A percentile compares a stretch with the other conserved stretches of the same genome.
These are phyloP conservation scores for Apophysomyces sp. DNA, from an alignment of 371 early-diverging fungal genomes.

Conservation along the genomic window DNA sequence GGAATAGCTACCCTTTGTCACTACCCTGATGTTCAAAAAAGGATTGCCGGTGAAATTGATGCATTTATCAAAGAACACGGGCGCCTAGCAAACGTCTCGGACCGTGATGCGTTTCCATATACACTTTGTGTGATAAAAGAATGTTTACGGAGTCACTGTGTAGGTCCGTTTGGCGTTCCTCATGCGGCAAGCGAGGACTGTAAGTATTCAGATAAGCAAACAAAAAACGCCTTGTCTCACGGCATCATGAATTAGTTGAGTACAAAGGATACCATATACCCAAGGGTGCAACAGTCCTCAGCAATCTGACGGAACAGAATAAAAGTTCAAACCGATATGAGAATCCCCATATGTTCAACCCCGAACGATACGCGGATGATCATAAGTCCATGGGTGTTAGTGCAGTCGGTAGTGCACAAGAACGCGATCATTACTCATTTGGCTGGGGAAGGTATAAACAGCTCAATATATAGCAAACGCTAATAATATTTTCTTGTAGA, in stretches of 20 bases:
- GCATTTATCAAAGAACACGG: background rate
- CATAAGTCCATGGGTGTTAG: slow-evolving; percentile 13
- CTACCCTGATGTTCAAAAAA: slow-evolving; percentile 12
- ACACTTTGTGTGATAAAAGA: slow-evolving; percentile 27
- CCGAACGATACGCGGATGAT: slow-evolving; percentile 15
- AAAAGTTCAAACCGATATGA: slow-evolving; percentile 1
- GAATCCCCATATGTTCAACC: slow-evolving; percentile 12
- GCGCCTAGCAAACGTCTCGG: slow-evolving; percentile 18
- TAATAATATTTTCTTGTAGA: background rate
- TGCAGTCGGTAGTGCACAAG: slow-evolving; percentile 9
- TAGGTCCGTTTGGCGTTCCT: slow-evolving; percentile 25
- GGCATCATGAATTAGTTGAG: slow-evolving; percentile 1
- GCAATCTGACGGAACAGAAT: slow-evolving; percentile 9
- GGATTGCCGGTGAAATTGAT: slow-evolving; percentile 9
- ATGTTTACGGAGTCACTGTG: slow-evolving; percentile 21
- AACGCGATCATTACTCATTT: slow-evolving; percentile 19
- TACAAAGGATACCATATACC: slow-evolving; percentile 13
- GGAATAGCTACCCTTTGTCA: slow-evolving; percentile 6
- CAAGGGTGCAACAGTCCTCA: slow-evolving; percentile 5
- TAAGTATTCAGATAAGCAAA: slow-evolving; percentile 1
- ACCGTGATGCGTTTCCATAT: slow-evolving; percentile 18
- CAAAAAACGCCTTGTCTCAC: background rate
- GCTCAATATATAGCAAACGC: background rate
- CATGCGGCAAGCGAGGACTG: slow-evolving; percentile 29
- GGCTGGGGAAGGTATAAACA: slow-evolving; percentile 4